phyloP scores from a whole-genome alignment of 2,329 filamentous ascomycete species.

The Dactylonectria estremocensis region DNA sequence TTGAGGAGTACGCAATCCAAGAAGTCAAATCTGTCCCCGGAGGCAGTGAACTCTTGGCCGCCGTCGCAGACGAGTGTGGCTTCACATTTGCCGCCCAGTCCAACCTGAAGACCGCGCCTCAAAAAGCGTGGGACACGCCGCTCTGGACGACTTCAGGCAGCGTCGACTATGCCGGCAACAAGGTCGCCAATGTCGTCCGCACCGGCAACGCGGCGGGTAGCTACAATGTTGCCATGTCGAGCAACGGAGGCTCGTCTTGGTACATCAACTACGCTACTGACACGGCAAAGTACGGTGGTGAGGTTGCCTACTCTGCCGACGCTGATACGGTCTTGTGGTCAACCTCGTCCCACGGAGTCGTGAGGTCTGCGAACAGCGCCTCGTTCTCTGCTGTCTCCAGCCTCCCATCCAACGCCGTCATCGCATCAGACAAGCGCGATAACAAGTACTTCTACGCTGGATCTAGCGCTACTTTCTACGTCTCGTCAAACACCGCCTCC shows the following conservation, averaged over 20 bases:
- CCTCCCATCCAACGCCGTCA: constrained; percentile 61
- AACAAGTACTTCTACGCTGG: constrained; percentile 68
- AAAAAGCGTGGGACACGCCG: constrained; percentile 62
- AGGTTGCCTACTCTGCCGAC: constrained; percentile 66
- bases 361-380: constrained; percentile 57
- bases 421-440: constrained; percentile 69
- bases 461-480: constrained; percentile 63
- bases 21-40: constrained; percentile 64
- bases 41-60: constrained; percentile 66
- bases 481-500: constrained; percentile 63
- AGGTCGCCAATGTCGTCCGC: constrained; percentile 63
- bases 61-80: constrained; percentile 66
- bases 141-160: constrained; percentile 62
- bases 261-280: constrained; percentile 62
- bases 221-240: constrained; percentile 64
- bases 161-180: constrained; percentile 66
- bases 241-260: constrained; percentile 67
- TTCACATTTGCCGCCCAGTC: constrained; percentile 62
- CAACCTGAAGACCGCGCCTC: constrained; percentile 59
- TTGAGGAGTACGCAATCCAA: constrained; percentile 68
- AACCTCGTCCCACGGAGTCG: constrained; percentile 55
- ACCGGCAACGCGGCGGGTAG: constrained; percentile 62
- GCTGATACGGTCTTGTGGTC: constrained; percentile 67
- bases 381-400: constrained; percentile 61
- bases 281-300: constrained; percentile 60